Conservation (phyloP, 2,329 filamentous ascomycete species). For the Penicillium sp. region DNA sequence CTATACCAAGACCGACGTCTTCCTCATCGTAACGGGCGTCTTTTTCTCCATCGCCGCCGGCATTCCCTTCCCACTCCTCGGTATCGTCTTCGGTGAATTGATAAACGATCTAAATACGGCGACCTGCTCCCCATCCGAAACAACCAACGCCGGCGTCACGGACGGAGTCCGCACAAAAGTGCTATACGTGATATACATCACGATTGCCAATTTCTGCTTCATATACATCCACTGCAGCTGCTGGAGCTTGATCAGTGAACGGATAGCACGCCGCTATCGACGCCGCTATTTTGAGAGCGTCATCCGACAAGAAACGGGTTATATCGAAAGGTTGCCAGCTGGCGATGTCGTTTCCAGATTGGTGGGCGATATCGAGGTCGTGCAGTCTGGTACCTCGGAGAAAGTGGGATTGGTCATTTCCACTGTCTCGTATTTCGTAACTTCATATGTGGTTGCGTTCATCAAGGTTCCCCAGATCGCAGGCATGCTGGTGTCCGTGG, state of each 20-base stretch:
- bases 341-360: slow-evolving; percentile 65
- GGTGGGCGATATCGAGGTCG: slow-evolving; percentile 64
- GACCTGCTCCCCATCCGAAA: slow-evolving; percentile 29
- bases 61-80: slow-evolving; percentile 42
- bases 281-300: slow-evolving; percentile 62
- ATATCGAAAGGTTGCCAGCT: slow-evolving; percentile 62
- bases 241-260: slow-evolving; percentile 65
- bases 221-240: slow-evolving; percentile 65
- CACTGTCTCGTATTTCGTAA: slow-evolving; percentile 65
- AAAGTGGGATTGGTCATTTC: slow-evolving; percentile 68
- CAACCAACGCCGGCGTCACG: slow-evolving; percentile 2
- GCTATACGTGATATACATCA: slow-evolving; percentile 63
- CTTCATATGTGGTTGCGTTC: slow-evolving; percentile 67
- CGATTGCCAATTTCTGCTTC: slow-evolving; percentile 62
- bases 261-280: slow-evolving; percentile 63
- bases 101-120: slow-evolving; percentile 40
- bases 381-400: slow-evolving; percentile 68
- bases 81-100: slow-evolving; percentile 43
- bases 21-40: slow-evolving; percentile 30
- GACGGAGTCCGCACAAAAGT: slow-evolving; percentile 50
- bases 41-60: slow-evolving; percentile 39
- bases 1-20: slow-evolving; percentile 29
- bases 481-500: slow-evolving; percentile 64
- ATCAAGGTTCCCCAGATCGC: slow-evolving; percentile 64
- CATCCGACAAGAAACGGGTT: slow-evolving; percentile 62